Base-by-base conservation (phyloP, 441 rosid species). In the Pelargonium citronellum region DNA sequence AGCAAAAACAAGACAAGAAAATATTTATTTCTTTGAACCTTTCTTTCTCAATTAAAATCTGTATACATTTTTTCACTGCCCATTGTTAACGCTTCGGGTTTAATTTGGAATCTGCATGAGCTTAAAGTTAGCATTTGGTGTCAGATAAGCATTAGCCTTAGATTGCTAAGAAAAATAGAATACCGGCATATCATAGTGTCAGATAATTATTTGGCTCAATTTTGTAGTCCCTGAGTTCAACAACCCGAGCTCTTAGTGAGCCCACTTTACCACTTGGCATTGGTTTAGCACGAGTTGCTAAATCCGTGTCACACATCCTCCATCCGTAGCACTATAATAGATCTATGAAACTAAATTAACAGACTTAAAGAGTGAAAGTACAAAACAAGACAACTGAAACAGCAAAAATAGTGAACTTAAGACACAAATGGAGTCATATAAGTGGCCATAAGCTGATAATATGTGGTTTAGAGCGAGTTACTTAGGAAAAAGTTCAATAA, bases 1-100 rank as follows among this genome's bases (percentile, higher is more conserved):
- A 78, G 66, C 61, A 69, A 51, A 58, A 44, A 62, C 63, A 67
- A 74, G 12, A 15, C 57, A 27, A 41, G 51, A 67, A 76, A 17
- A 39, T 20, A 51, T 51, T 51, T 12, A 13, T 11, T 2, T 51
- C 57, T 13, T 13, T 51, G 17, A 51, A 10, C 53, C 53, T 1
- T 47, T 47, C 2, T 47, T 7, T 11, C 47, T 43, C 10, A 43
- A 43, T 43, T 11, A 43, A 6, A 43, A 6, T 11, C 11, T 1
- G 8, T 5, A 43, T 43, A 43, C 47, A 11, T 43, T 3, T 43
- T 43, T 43, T 43, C 8, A 43, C 11, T 43, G 1, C 11, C 10
- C 47, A 43, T 11, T 1, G 7, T 43, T 43, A 11, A 24, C 27
- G 47, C 6, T 43, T 43, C 47, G 11, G 1, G 47, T 43, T 43